These are phyloP conservation scores for Polytrichum commune DNA, from an alignment of 225 moss, liverwort and hornwort genomes.

Conservation along the genomic window DNA sequence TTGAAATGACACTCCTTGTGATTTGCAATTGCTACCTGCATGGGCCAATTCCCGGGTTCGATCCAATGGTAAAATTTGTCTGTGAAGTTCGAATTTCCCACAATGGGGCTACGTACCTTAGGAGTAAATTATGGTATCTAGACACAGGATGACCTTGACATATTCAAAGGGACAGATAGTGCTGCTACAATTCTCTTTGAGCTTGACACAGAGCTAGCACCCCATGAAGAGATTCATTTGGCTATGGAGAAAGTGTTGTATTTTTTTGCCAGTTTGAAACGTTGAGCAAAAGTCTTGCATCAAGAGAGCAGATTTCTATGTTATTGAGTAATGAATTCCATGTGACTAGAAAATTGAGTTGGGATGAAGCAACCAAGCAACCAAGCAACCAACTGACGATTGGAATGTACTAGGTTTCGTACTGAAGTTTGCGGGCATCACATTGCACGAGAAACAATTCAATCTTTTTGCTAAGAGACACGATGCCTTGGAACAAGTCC, in stretches of 20 bases:
- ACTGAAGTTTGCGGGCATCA: not conserved
- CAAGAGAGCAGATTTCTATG: not conserved
- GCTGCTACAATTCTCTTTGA: not conserved
- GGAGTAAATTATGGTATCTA: not conserved
- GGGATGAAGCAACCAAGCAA: not conserved
- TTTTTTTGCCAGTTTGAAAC: not conserved
- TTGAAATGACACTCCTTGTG: not conserved
- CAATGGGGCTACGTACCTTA: not conserved
- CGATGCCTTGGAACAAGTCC: slow-evolving; percentile 3
- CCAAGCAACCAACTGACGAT: not conserved
- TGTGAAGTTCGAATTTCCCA: not conserved
- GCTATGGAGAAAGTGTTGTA: not conserved
- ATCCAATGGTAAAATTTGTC: not conserved
- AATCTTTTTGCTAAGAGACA: not conserved
- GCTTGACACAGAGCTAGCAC: not conserved
- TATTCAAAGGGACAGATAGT: not conserved
- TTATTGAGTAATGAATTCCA: not conserved
- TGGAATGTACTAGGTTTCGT: not conserved
- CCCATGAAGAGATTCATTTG: not conserved
- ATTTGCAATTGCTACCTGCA: not conserved
- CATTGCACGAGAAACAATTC: not conserved
- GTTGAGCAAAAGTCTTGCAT: not conserved
- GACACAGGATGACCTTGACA: not conserved
- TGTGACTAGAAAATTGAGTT: not conserved
- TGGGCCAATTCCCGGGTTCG: not conserved